Evolutionary conservation across 768 basidiomycete species (phyloP).

Genomic region (Suillus alpinus): DNA sequence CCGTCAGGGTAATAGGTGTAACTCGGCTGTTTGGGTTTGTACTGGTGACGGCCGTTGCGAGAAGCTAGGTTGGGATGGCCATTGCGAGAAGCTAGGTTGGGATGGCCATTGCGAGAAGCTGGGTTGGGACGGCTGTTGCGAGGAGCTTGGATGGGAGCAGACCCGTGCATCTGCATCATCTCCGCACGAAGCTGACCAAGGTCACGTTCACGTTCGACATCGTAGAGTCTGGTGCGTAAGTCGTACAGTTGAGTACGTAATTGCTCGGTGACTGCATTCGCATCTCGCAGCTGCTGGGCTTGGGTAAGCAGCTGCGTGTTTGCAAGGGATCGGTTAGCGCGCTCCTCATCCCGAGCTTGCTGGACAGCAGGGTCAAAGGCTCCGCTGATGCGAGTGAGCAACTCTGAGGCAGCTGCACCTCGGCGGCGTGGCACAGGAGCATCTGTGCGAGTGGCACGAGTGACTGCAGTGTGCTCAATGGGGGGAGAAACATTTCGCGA

Average conservation of each 20-base stretch:
- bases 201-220: slow-evolving; percentile 14
- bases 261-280: slow-evolving; percentile 16
- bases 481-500: background rate
- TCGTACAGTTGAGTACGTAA: slow-evolving; percentile 16
- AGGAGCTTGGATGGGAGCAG: background rate
- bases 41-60: too few species aligned
- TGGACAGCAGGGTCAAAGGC: slow-evolving; percentile 27
- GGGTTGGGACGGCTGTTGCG: background rate
- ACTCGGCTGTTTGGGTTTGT: background rate
- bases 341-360: slow-evolving; percentile 20
- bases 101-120: too few species aligned
- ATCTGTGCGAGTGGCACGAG: background rate
- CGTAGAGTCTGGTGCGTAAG: background rate
- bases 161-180: slow-evolving; percentile 4
- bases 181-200: slow-evolving; percentile 13
- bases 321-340: slow-evolving; percentile 19
- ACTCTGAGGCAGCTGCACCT: slow-evolving; percentile 16
- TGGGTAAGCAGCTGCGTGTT: slow-evolving; percentile 23
- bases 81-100: too few species aligned
- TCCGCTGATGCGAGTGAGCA: slow-evolving; percentile 15
- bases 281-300: slow-evolving; percentile 26
- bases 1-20: background rate
- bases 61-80: too few species aligned
- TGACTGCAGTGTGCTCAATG: slow-evolving; percentile 1
- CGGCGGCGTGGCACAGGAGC: slow-evolving; percentile 7